Evolutionary conservation across 208 protist genomes (phyloP), one percentile per base, ranked within the genome.

Genomic region (Leishmania tropica): DNA sequence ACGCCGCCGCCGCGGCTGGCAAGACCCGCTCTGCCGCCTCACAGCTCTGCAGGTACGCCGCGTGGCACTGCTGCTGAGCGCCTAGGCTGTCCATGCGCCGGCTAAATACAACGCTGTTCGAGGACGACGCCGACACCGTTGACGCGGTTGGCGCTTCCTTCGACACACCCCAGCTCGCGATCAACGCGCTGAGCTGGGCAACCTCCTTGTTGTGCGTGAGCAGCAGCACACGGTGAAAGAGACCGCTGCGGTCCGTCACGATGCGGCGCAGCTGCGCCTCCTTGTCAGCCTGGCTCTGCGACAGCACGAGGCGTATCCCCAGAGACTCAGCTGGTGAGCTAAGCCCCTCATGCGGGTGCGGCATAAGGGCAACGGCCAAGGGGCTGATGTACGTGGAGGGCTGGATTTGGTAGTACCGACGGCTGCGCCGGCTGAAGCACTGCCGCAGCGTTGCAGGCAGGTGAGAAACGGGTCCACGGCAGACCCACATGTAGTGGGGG

Each of bases 121-220:
- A 64, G 31, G 81, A 72, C 31, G 56, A 48, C 6, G 42, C 37
- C 60, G 71, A 65, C 48, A n/a, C 51, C 31, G 83, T 51, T 15
- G 71, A 58, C 7, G 67, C 24, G 3, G 64, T 67, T 11, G 85
- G 67, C 7, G 35, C 13, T n/a, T 88, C 82, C 35, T 58, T 74
- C 0, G 35, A 89, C 47, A 93, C 67, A 8, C 85, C 88, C 89
- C 92, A 93, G 65, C 78, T 84, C 45, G 76, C 60, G 75, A 95
- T 87, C 37, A 87, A 79, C 74, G 85, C 73, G 77, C 85, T 89
- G 37, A 95, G 83, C 37, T 88, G 87, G 48, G 86, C 80, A 19
- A 96, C 85, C 78, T 96, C 93, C 84, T 94, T 93, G 81, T 94
- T 87, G 79, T 96, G 93, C 3, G 93, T 96, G 56, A 96, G 83